Conservation (phyloP, 768 basidiomycete species). For the Crepidotus variabilis region DNA sequence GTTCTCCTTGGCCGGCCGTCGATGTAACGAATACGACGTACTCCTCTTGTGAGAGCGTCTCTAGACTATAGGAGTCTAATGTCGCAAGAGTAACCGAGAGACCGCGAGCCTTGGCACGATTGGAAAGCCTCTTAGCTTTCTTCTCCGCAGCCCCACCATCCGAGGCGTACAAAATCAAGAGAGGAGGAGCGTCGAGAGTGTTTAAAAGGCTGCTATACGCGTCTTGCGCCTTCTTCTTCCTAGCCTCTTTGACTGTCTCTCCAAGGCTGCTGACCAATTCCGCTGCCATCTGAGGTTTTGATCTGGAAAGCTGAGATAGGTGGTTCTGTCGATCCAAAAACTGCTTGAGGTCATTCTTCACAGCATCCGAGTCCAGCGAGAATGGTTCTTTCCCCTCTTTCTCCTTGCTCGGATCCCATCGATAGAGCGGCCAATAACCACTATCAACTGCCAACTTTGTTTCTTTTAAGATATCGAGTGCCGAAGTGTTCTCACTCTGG, state of each 20-base stretch:
- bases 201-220: constrained; percentile 82
- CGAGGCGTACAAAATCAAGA: constrained; percentile 89
- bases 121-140: constrained; percentile 82
- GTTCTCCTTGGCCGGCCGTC: constrained; percentile 95
- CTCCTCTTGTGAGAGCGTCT: constrained; percentile 69
- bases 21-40: constrained; percentile 87
- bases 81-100: constrained; percentile 71
- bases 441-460: constrained; percentile 95
- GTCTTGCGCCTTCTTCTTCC: constrained; percentile 76
- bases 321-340: constrained; percentile 98
- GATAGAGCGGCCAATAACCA: constrained; percentile 97
- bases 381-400: constrained; percentile 76
- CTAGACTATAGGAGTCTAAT: constrained; percentile 77
- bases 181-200: constrained; percentile 83
- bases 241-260: constrained; percentile 77
- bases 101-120: constrained; percentile 81
- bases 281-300: constrained; percentile 74
- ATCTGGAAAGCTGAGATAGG: constrained; percentile 85
- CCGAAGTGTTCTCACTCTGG: constrained; percentile 66
- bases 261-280: constrained; percentile 85
- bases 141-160: constrained; percentile 98
- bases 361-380: constrained; percentile 85
- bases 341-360: constrained; percentile 89
- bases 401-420: constrained; percentile 93
- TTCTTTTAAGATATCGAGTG: constrained; percentile 92